A percentile compares a stretch with the other conserved stretches of the same genome.
Conservation (phyloP, 2,329 filamentous ascomycete genomes). For the Rutstroemia sp. region DNA sequence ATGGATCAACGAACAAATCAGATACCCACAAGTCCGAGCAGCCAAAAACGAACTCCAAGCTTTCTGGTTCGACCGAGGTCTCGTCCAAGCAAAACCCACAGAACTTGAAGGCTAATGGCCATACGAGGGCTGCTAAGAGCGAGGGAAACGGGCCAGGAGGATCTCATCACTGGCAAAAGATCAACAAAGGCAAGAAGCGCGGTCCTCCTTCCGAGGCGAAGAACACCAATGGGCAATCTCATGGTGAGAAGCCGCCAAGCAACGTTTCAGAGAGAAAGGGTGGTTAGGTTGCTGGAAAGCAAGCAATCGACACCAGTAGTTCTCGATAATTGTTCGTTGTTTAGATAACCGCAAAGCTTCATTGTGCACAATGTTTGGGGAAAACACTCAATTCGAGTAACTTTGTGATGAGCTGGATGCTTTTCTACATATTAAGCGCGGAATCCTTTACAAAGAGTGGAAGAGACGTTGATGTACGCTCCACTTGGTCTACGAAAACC, state of each 20-base stretch:
- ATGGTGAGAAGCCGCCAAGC: slow-evolving; percentile 48
- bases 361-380: too few relatives aligned
- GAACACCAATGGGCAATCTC: slow-evolving; percentile 35
- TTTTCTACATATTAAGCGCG: too few relatives aligned
- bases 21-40: slow-evolving; percentile 16
- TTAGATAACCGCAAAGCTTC: too few relatives aligned
- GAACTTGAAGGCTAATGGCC: slow-evolving; percentile 41
- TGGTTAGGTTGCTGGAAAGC: slow-evolving; percentile 35
- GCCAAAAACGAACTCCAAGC: slow-evolving; percentile 12
- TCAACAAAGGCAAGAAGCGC: slow-evolving; percentile 44
- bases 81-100: slow-evolving; percentile 13
- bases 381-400: too few relatives aligned
- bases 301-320: too few relatives aligned
- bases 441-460: background rate
- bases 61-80: slow-evolving; percentile 30
- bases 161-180: slow-evolving; percentile 49
- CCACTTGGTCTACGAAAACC: background rate
- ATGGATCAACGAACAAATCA: slow-evolving; percentile 9
- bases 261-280: slow-evolving; percentile 56
- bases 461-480: background rate
- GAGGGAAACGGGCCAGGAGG: slow-evolving; percentile 35
- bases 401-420: too few relatives aligned
- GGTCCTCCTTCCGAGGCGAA: slow-evolving; percentile 37
- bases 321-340: too few relatives aligned
- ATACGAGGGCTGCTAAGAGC: slow-evolving; percentile 46